Conservation (phyloP, 805 yeast species). For the Nakazawaea holstii region DNA sequence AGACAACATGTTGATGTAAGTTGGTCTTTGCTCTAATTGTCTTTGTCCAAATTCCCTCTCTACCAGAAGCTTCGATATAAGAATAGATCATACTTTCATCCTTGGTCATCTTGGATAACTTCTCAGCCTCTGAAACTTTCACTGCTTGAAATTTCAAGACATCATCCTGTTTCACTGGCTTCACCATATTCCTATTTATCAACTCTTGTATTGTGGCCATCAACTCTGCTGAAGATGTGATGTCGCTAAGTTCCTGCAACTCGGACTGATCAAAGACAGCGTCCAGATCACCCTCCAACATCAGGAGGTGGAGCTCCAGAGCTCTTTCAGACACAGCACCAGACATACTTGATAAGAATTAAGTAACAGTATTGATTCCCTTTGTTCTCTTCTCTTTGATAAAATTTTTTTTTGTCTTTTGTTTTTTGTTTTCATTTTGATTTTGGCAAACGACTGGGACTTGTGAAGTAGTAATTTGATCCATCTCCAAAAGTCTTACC, state of each 20-base stretch:
- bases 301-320: slow-evolving; percentile 51
- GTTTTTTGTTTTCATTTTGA: slow-evolving; percentile 1
- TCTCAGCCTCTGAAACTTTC: slow-evolving; percentile 65
- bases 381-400: no score
- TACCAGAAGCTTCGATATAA: slow-evolving; percentile 84
- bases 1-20: slow-evolving; percentile 86
- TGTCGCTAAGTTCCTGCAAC: slow-evolving; percentile 44
- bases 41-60: slow-evolving; percentile 97
- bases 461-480: background rate
- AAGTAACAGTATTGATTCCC: no score
- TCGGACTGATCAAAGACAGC: slow-evolving; percentile 65
- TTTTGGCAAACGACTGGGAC: background rate
- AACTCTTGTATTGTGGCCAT: slow-evolving; percentile 41
- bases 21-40: slow-evolving; percentile 85
- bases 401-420: background rate
- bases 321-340: slow-evolving; percentile 38
- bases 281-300: slow-evolving; percentile 48
- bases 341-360: slow-evolving; percentile 14
- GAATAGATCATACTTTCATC: slow-evolving; percentile 92
- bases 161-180: slow-evolving; percentile 62
- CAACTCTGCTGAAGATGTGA: slow-evolving; percentile 34
- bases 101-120: slow-evolving; percentile 68
- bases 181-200: slow-evolving; percentile 48
- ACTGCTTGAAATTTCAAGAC: slow-evolving; percentile 74
- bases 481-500: background rate